phyloP scores from a whole-genome alignment of 495 filamentous ascomycete species.

The Neurospora pannonica region DNA sequence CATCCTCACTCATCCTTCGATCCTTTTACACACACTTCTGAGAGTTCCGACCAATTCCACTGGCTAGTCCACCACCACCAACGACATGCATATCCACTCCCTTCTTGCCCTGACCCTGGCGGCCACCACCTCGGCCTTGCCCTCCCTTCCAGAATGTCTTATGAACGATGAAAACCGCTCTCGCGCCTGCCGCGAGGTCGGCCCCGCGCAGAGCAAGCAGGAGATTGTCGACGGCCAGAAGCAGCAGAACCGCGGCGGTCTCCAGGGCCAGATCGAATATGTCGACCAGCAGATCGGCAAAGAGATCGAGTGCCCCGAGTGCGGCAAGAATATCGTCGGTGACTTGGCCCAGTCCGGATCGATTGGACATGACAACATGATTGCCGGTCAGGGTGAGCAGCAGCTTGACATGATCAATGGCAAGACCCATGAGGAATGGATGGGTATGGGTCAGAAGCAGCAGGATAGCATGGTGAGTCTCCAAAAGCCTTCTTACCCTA shows the following conservation, averaged over 20 bases:
- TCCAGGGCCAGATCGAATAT: not conserved
- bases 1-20: not conserved
- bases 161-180: not conserved
- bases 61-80: not conserved
- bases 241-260: not conserved
- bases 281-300: not conserved
- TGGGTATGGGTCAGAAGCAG: not conserved
- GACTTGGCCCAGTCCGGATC: not conserved
- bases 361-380: not conserved
- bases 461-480: not conserved
- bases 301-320: not conserved
- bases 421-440: not conserved
- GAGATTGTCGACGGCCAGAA: not conserved
- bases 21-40: not conserved
- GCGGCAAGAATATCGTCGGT: not conserved
- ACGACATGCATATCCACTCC: constrained; percentile 15
- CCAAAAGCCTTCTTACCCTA: not conserved
- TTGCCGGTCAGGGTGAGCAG: not conserved
- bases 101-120: constrained; percentile 11
- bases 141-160: constrained; percentile 1
- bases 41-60: not conserved
- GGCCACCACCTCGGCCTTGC: constrained; percentile 10
- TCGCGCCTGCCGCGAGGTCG: not conserved
- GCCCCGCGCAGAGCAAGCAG: not conserved
- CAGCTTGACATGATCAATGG: not conserved